Conservation (phyloP, 2,329 filamentous ascomycete genomes). For the Sphaerulina vaccinii region DNA sequence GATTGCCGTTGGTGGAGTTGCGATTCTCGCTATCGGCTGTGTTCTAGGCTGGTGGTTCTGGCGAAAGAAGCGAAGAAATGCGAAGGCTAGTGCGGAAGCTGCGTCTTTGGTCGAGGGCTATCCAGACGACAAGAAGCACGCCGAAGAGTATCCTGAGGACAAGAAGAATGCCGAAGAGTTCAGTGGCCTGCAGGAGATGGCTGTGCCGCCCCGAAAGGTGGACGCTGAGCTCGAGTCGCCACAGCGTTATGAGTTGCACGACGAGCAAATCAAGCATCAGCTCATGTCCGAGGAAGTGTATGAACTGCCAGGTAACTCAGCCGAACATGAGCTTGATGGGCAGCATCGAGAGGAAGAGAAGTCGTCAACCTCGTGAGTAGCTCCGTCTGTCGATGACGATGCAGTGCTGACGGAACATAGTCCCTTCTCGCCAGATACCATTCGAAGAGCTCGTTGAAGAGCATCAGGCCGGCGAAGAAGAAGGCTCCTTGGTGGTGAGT, state of each 20-base stretch:
- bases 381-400: too few species aligned
- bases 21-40: slow-evolving; percentile 3
- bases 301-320: not conserved
- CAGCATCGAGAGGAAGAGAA: not conserved
- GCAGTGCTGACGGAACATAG: not conserved
- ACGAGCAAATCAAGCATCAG: not conserved
- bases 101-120: not conserved
- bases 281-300: not conserved
- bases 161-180: not conserved
- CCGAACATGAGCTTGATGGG: not conserved
- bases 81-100: not conserved
- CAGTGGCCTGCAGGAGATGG: not conserved
- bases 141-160: not conserved
- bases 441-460: not conserved
- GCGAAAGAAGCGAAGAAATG: not conserved
- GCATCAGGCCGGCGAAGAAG: too few species aligned
- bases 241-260: not conserved
- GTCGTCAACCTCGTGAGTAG: too few species aligned
- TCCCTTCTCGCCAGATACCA: not conserved
- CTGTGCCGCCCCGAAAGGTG: not conserved
- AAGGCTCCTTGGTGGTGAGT: too few species aligned
- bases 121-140: too few species aligned
- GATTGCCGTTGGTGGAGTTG: too few species aligned
- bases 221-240: not conserved
- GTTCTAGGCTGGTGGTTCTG: not conserved